These are phyloP conservation scores for Hyphopichia fennica DNA, from an alignment of 1,139 yeast species.

Conservation along the genomic window DNA sequence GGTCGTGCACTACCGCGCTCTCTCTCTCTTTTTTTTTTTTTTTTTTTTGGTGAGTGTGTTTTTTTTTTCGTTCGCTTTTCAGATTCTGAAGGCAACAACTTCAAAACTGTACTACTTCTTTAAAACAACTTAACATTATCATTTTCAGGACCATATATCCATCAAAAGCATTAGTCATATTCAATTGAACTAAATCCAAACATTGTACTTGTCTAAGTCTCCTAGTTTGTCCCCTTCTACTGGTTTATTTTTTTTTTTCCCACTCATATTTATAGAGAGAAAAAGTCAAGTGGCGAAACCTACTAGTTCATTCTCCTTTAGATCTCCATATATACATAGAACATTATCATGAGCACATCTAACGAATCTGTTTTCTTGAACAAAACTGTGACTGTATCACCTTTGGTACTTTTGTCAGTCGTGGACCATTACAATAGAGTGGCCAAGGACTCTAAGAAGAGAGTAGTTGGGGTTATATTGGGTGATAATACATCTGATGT, in stretches of 20 bases:
- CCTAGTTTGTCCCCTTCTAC: not conserved
- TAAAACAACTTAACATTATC: too few relatives aligned
- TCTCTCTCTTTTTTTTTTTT: not conserved
- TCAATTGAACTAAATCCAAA: too few relatives aligned
- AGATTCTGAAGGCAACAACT: not conserved
- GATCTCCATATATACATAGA: too few relatives aligned
- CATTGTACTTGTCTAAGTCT: too few relatives aligned
- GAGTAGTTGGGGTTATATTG: slow-evolving; percentile 91
- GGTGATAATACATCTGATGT: slow-evolving; percentile 70
- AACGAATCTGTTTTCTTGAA: slow-evolving; percentile 40
- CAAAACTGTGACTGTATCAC: slow-evolving; percentile 87
- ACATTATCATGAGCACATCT: slow-evolving; percentile 5
- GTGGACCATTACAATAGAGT: slow-evolving; percentile 94
- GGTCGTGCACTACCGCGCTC: not conserved
- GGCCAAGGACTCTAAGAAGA: slow-evolving; percentile 64
- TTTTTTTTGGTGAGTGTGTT: not conserved
- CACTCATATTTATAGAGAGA: too few relatives aligned
- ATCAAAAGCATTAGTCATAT: too few relatives aligned
- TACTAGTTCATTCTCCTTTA: too few relatives aligned
- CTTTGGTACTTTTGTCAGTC: slow-evolving; percentile 88
- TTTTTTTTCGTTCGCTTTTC: not conserved
- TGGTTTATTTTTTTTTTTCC: not conserved
- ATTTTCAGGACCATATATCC: too few relatives aligned
- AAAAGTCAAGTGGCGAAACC: not conserved
- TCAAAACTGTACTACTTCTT: not conserved